A percentile compares a stretch with the other conserved stretches of the same genome.
Conservation (phyloP, 495 filamentous ascomycete genomes). For the Viridothelium virens region DNA sequence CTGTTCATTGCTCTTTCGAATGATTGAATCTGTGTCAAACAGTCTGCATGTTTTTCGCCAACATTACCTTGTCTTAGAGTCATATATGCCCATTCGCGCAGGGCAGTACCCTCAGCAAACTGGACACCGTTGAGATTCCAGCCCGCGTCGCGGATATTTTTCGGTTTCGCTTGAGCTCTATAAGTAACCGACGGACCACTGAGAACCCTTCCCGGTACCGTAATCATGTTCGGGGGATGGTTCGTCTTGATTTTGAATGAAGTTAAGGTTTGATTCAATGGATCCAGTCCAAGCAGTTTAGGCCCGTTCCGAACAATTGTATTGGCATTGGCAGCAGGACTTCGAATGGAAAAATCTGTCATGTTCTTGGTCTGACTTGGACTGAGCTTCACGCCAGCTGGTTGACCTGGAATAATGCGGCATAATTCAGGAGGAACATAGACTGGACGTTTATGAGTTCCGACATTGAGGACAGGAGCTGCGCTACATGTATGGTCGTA, state of each 20-base stretch:
- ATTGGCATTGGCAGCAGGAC: constrained; percentile 55
- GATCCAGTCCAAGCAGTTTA: constrained; percentile 41
- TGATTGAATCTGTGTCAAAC: too few relatives aligned
- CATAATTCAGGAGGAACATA: constrained; percentile 65
- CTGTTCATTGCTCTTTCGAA: neutral
- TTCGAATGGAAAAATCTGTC: constrained; percentile 61
- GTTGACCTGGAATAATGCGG: constrained; percentile 57
- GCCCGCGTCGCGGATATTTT: neutral
- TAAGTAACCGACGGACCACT: constrained; percentile 17
- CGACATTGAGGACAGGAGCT: constrained; percentile 65
- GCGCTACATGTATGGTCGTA: constrained; percentile 29
- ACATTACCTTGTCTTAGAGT: neutral
- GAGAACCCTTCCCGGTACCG: constrained; percentile 17
- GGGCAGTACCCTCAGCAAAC: constrained; percentile 12
- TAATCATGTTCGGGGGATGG: constrained; percentile 19
- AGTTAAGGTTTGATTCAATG: constrained; percentile 5
- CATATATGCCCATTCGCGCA: constrained; percentile 17
- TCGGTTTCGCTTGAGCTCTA: neutral
- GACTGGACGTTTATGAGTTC: constrained; percentile 47
- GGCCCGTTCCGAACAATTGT: constrained; percentile 55
- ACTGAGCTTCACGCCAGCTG: constrained; percentile 47
- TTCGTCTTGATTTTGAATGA: constrained; percentile 17
- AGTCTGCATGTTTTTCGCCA: too few relatives aligned
- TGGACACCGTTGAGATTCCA: constrained; percentile 18
- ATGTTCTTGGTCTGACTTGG: constrained; percentile 53